Conservation (phyloP, 2,329 filamentous ascomycete genomes). For the Escovopsis weberi region DNA sequence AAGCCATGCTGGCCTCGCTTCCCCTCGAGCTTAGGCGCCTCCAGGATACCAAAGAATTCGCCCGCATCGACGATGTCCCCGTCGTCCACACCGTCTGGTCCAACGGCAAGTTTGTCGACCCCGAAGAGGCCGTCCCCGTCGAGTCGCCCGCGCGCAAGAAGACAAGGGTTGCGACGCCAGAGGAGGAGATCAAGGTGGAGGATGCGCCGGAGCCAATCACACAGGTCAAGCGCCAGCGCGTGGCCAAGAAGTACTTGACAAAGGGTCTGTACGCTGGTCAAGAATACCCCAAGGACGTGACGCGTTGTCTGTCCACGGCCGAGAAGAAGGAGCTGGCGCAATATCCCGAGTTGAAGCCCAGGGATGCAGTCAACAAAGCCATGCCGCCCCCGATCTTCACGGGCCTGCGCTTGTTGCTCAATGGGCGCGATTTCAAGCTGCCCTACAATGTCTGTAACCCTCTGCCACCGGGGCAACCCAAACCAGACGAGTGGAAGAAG, state of each 20-base stretch:
- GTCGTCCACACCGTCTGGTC: slow-evolving; percentile 47
- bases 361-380: slow-evolving; percentile 35
- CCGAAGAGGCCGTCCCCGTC: slow-evolving; percentile 25
- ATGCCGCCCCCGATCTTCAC: slow-evolving; percentile 69
- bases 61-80: slow-evolving; percentile 42
- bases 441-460: slow-evolving; percentile 86
- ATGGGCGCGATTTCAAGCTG: slow-evolving; percentile 70
- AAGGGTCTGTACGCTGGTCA: slow-evolving; percentile 86
- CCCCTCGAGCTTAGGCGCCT: slow-evolving; percentile 45
- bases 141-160: slow-evolving; percentile 25
- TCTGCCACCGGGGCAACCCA: slow-evolving; percentile 70
- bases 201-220: slow-evolving; percentile 24
- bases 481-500: slow-evolving; percentile 85
- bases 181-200: slow-evolving; percentile 10
- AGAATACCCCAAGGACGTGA: slow-evolving; percentile 33
- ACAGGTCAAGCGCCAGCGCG: slow-evolving; percentile 25
- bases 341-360: slow-evolving; percentile 32
- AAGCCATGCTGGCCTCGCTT: slow-evolving; percentile 31
- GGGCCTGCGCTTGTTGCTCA: slow-evolving; percentile 54
- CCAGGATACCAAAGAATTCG: slow-evolving; percentile 48
- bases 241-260: slow-evolving; percentile 60
- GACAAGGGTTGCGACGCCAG: slow-evolving; percentile 12
- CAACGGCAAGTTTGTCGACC: slow-evolving; percentile 46
- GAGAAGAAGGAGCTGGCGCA: slow-evolving; percentile 38
- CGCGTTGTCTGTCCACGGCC: slow-evolving; percentile 30